phyloP scores from a whole-genome alignment of 2,329 filamentous ascomycete genomes.

The Berkeleyomyces rouxiae region DNA sequence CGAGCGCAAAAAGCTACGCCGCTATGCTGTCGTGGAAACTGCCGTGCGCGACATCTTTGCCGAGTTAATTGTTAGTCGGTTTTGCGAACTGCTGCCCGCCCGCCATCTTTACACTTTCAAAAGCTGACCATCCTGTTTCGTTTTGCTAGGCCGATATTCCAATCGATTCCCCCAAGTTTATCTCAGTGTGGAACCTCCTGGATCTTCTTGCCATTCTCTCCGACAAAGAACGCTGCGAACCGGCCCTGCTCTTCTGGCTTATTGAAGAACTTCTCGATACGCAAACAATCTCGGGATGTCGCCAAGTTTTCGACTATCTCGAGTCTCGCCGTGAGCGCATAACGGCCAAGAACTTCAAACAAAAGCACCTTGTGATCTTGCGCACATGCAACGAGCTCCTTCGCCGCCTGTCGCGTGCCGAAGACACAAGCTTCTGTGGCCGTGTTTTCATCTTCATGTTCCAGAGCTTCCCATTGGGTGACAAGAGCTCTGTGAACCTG shows the following conservation, averaged over 20 bases:
- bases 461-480: constrained; percentile 89
- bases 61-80: constrained; percentile 49
- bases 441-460: constrained; percentile 98
- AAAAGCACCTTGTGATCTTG: constrained; percentile 79
- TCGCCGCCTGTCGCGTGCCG: constrained; percentile 81
- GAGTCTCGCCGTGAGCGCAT: constrained; percentile 85
- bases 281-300: constrained; percentile 83
- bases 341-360: constrained; percentile 61
- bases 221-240: constrained; percentile 61
- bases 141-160: constrained; percentile 42
- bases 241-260: constrained; percentile 72
- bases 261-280: constrained; percentile 92
- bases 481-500: constrained; percentile 93
- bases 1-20: constrained; percentile 26
- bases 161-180: constrained; percentile 64
- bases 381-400: constrained; percentile 88
- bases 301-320: constrained; percentile 82
- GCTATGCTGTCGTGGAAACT: constrained; percentile 63
- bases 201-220: constrained; percentile 82
- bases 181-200: constrained; percentile 80
- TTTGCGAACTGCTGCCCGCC: constrained; percentile 15
- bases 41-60: constrained; percentile 71
- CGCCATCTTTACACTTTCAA: too few relatives aligned
- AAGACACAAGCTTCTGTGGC: constrained; percentile 94
- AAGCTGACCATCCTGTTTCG: constrained; percentile 20